A percentile compares a stretch with the other conserved stretches of the same genome.
phyloP scores from a whole-genome alignment of 2,329 filamentous ascomycete genomes.

The Xylaria sp. region DNA sequence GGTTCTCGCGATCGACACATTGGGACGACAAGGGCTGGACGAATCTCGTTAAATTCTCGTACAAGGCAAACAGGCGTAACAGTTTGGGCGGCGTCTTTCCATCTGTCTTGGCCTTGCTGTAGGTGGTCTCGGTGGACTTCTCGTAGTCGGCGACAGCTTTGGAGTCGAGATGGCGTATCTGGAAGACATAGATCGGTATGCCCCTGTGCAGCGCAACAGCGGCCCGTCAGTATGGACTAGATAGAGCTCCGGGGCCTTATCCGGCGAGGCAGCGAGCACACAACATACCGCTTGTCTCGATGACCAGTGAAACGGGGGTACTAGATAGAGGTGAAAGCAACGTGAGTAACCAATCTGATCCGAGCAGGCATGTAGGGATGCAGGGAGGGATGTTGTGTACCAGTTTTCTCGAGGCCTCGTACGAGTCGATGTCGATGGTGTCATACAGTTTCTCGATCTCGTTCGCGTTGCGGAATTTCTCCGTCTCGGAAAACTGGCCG shows the following conservation, averaged over 20 bases:
- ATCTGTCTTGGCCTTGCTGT: conserved; percentile 70
- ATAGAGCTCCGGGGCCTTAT: neutral
- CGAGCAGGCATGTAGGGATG: conserved; percentile 21
- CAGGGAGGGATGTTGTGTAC: conserved; percentile 55
- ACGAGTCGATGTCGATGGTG: conserved; percentile 86
- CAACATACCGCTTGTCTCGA: conserved; percentile 71
- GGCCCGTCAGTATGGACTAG: conserved; percentile 18
- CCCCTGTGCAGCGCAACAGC: conserved; percentile 64
- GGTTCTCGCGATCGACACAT: conserved; percentile 75
- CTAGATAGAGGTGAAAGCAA: conserved; percentile 57
- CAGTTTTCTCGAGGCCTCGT: conserved; percentile 81
- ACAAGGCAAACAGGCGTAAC: conserved; percentile 88
- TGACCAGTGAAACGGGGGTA: conserved; percentile 97
- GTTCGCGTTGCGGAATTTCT: conserved; percentile 86
- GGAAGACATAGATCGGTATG: conserved; percentile 91
- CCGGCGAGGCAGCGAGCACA: conserved; percentile 12
- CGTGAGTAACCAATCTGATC: conserved; percentile 36
- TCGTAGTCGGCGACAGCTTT: conserved; percentile 86
- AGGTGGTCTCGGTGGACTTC: conserved; percentile 64
- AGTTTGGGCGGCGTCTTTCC: conserved; percentile 78
- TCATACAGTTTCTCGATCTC: conserved; percentile 82
- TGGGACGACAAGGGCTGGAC: conserved; percentile 85
- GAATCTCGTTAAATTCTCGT: conserved; percentile 92
- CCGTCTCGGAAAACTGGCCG: conserved; percentile 86
- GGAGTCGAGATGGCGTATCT: conserved; percentile 83